phyloP scores from a whole-genome alignment of 1,139 yeast genomes.

The Blastobotrys capitulatus region DNA sequence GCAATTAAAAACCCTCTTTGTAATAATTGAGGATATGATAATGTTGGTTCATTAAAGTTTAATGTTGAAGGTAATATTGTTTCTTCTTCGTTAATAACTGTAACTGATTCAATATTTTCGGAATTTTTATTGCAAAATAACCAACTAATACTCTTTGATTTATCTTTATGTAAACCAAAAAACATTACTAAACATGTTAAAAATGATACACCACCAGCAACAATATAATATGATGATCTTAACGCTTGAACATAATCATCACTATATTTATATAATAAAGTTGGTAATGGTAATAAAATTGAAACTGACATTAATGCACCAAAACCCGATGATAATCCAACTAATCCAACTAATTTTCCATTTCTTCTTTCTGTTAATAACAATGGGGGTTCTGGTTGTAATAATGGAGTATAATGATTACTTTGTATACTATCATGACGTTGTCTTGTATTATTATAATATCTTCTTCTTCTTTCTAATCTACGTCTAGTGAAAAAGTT shows the following conservation, averaged over 20 bases:
- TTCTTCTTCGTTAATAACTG: conserved; percentile 23
- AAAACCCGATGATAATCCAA: conserved; percentile 59
- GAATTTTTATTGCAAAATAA: conserved; percentile 20
- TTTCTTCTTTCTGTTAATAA: conserved; percentile 27
- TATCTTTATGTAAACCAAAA: conserved; percentile 45
- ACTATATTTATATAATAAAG: conserved; percentile 43
- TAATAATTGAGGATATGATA: conserved; percentile 38
- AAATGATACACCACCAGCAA: conserved; percentile 40
- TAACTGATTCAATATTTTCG: conserved; percentile 11
- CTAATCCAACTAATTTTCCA: conserved; percentile 54
- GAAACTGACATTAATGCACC: conserved; percentile 63
- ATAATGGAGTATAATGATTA: conserved; percentile 7
- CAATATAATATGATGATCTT: conserved; percentile 44
- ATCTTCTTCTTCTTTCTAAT: not conserved
- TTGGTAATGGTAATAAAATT: conserved; percentile 68
- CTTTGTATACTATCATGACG: not conserved
- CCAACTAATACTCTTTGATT: conserved; percentile 32
- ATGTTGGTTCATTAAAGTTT: conserved; percentile 7
- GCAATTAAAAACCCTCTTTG: conserved; percentile 43
- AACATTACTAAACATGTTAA: conserved; percentile 38
- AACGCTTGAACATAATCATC: conserved; percentile 42
- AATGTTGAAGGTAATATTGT: conserved; percentile 27
- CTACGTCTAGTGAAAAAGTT: not conserved
- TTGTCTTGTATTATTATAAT: too few species aligned
- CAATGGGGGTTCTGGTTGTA: conserved; percentile 7